Evolutionary conservation across 805 yeast genomes (phyloP), one percentile per base, ranked within the genome.

Genomic region (Candida argentea): DNA sequence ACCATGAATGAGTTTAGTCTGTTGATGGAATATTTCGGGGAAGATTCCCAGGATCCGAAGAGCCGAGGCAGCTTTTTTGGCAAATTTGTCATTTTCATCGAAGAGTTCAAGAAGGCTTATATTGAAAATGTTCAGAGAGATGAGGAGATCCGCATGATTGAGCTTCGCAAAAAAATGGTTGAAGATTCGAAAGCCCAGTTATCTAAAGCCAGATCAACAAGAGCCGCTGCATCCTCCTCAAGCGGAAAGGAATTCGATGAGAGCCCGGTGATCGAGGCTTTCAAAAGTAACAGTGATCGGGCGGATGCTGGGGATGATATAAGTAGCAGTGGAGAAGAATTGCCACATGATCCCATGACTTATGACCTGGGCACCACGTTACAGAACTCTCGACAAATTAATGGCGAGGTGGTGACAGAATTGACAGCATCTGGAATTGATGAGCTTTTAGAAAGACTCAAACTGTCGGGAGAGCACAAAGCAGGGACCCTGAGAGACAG

Each of bases 1-100:
- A 74, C 89, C 0, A 54, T 76, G 31, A 59, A 68, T 24, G 84
- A 79, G 34, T 82, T 81, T 46, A 72, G 73, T 29, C 63, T 67
- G 19, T 60, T 86, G 37, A 79, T 91, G 93, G 67, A 67, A 37
- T 75, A 70, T 41, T 91, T 83, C 48, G 97, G 96, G n/a, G 98
- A 91, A 53, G 93, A 84, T 48, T 66, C 81, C 1, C 55, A 50
- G 6, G 96, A 89, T 50, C 59, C 69, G 21, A 61, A 65, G 38
- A 70, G 87, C 11, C 69, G 78, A 30, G 70, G 72, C 34, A 57
- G 75, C 0, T 89, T 91, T 43, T 84, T 89, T 47, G 65, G 61
- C 35, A 83, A 84, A 49, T 81, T 91, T 53, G 67, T 80, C n/a
- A 70, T 73, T 29, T 91, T 91, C 50, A 70, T 83, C 2, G 60